Percentiles rank a stretch among this genome's conserved stretches.
These are phyloP conservation scores for Drechslerella stenobrocha DNA, from an alignment of 2,329 filamentous ascomycete genomes.

Conservation along the genomic window DNA sequence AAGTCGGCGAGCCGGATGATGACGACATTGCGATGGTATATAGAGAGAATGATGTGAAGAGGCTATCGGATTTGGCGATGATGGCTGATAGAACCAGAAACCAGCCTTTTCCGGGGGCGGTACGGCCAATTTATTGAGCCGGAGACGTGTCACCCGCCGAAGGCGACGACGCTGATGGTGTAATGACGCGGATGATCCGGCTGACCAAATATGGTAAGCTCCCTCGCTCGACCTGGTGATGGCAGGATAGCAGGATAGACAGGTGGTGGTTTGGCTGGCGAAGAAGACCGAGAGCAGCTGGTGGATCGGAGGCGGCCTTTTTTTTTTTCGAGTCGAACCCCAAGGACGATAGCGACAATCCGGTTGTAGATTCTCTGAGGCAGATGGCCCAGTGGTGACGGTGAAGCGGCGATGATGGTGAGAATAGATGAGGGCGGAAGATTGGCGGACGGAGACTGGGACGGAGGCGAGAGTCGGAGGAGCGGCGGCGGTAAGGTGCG, in stretches of 20 bases:
- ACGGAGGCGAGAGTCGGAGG: conserved; percentile 10
- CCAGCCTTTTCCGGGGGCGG: conserved; percentile 27
- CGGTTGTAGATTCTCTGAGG: not conserved
- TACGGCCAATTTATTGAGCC: conserved; percentile 32
- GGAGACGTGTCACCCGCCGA: conserved; percentile 39
- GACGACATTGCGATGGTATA: conserved; percentile 26
- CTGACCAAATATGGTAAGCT: conserved; percentile 22
- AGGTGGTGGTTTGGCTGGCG: conserved; percentile 3
- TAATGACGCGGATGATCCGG: conserved; percentile 23
- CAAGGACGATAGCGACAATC: not conserved
- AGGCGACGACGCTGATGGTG: conserved; percentile 9
- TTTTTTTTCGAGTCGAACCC: not conserved
- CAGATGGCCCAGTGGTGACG: not conserved
- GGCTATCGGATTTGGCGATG: not conserved
- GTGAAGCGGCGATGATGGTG: not conserved
- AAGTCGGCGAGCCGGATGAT: conserved; percentile 27
- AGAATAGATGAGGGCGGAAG: not conserved
- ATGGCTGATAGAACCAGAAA: conserved; percentile 28
- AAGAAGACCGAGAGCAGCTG: too few species aligned
- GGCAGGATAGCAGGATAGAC: not conserved
- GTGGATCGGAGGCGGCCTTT: not conserved
- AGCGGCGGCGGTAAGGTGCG: conserved; percentile 4
- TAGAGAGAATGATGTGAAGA: conserved; percentile 4
- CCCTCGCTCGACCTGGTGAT: conserved; percentile 16
- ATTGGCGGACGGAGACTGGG: not conserved